These are phyloP conservation scores for Simmondsia chinensis DNA, from an alignment of 148 eudicot genomes.

Conservation along the genomic window DNA sequence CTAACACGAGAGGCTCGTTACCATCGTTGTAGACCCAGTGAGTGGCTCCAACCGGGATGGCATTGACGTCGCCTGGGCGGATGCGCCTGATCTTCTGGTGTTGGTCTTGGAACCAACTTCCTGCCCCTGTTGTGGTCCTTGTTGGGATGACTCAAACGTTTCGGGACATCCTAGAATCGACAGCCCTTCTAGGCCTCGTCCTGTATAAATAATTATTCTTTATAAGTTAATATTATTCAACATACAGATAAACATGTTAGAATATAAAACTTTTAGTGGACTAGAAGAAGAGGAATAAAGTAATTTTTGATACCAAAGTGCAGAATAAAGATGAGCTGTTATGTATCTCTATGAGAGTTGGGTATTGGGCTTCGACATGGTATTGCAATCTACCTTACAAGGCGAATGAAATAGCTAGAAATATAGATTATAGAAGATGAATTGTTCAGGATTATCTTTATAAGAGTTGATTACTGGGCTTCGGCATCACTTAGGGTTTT, in stretches of 20 bases:
- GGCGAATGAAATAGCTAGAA: too few relatives aligned
- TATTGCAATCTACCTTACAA: too few relatives aligned
- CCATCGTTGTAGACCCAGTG: constrained; percentile 75
- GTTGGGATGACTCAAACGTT: constrained; percentile 42
- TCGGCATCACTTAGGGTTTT: too few relatives aligned
- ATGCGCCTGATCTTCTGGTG: constrained; percentile 60
- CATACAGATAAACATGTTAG: not conserved
- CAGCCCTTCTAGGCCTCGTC: constrained; percentile 47
- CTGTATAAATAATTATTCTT: too few relatives aligned
- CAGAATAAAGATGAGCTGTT: not conserved
- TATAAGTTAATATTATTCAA: not conserved
- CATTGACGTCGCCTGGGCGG: constrained; percentile 53
- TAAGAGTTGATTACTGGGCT: too few relatives aligned
- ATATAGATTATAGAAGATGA: too few relatives aligned
- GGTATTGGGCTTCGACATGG: too few relatives aligned
- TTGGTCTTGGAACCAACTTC: constrained; percentile 27
- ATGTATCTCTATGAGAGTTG: too few relatives aligned
- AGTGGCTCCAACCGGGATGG: constrained; percentile 59
- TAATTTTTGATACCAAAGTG: too few relatives aligned
- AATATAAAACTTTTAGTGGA: not conserved
- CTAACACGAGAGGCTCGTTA: constrained; percentile 32
- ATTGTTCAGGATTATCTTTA: too few relatives aligned
- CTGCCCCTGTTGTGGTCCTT: constrained; percentile 7
- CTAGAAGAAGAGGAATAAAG: too few relatives aligned
- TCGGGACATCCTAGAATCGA: constrained; percentile 74